These are phyloP conservation scores for Cordyceps tenuipes DNA, from an alignment of 2,329 filamentous ascomycete genomes.

Conservation along the genomic window DNA sequence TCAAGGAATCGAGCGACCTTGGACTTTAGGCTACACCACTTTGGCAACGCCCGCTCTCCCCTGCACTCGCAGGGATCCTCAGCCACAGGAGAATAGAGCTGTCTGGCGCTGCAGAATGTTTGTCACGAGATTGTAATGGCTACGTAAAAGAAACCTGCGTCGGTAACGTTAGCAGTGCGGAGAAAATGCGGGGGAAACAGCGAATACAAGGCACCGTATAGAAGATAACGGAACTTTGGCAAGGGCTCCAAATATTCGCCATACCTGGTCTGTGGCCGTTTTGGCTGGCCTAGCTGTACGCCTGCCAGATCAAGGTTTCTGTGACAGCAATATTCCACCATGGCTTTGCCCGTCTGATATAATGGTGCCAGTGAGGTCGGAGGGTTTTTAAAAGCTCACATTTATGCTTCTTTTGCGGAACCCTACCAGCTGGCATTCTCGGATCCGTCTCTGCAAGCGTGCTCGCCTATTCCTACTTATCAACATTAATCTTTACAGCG, in stretches of 20 bases:
- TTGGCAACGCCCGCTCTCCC: background rate
- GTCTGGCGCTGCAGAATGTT: background rate
- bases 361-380: background rate
- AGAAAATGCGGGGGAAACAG: constrained; percentile 1
- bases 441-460: background rate
- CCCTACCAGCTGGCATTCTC: background rate
- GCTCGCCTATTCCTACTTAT: background rate
- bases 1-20: background rate
- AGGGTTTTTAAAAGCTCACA: background rate
- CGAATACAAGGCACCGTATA: background rate
- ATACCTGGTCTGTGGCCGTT: background rate
- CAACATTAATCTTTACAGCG: no score
- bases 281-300: background rate
- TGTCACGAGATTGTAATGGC: background rate
- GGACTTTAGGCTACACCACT: background rate
- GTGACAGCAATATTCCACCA: background rate
- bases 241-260: background rate
- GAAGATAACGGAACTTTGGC: no score
- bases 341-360: background rate
- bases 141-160: constrained; percentile 5
- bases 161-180: background rate
- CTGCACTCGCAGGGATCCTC: background rate
- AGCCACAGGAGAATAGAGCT: background rate
- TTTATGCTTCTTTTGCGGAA: no score
- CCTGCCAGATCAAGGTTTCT: background rate